A percentile compares a stretch with the other conserved stretches of the same genome.
Evolutionary conservation across 352 stramenopile genomes (phyloP).

Genomic region (Achlya hypogyna): DNA sequence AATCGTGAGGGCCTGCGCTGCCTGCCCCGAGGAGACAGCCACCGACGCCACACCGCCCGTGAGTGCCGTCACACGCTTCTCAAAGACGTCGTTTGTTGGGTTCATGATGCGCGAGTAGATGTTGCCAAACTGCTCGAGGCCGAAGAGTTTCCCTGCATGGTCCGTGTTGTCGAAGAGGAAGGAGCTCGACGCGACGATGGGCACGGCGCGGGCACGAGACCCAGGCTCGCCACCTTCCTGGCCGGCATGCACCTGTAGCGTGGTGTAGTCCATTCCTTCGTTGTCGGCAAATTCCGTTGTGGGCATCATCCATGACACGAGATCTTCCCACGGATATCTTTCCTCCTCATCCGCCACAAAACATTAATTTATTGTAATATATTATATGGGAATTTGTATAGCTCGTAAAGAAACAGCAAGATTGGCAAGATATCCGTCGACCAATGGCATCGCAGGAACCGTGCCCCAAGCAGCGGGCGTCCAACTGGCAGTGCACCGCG

Average conservation of each 20-base stretch:
- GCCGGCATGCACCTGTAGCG: constrained; percentile 54
- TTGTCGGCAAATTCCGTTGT: neutral
- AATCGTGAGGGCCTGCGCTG: constrained; percentile 78
- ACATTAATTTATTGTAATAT: neutral
- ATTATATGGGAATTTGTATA: neutral
- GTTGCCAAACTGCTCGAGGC: constrained; percentile 88
- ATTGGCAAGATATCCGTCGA: neutral
- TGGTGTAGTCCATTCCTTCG: constrained; percentile 24
- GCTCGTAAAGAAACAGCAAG: neutral
- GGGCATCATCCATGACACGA: neutral
- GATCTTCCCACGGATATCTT: neutral
- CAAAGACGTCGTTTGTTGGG: constrained; percentile 91
- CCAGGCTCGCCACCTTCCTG: constrained; percentile 59
- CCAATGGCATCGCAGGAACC: neutral
- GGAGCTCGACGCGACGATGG: constrained; percentile 89
- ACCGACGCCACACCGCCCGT: constrained; percentile 87
- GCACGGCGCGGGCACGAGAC: constrained; percentile 72
- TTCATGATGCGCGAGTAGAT: constrained; percentile 95
- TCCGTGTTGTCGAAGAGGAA: constrained; percentile 78
- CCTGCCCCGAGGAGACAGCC: constrained; percentile 86
- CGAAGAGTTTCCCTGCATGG: constrained; percentile 60
- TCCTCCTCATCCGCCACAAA: neutral
- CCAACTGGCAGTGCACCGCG: no score
- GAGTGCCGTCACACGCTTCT: constrained; percentile 86
- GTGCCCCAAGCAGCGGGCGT: no score